Conservation (phyloP, 2,329 filamentous ascomycete genomes). For the Colletotrichum endophyticum region DNA sequence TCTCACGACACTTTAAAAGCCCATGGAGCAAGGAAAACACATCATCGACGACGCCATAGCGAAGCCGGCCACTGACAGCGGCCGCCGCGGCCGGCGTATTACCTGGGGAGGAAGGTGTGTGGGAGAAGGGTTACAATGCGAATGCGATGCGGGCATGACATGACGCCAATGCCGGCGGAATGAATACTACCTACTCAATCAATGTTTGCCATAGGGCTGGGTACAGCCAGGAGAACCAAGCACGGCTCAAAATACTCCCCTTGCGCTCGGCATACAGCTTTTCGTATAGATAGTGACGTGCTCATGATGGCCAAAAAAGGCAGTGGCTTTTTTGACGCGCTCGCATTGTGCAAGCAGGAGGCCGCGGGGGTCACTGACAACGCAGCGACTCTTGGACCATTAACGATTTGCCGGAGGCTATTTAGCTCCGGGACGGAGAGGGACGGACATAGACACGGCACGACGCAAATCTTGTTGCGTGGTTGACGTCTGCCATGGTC, state of each 20-base stretch:
- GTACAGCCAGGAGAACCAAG: neutral
- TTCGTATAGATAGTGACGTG: neutral
- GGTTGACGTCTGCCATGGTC: neutral
- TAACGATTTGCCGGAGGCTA: neutral
- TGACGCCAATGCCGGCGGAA: neutral
- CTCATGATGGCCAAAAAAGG: neutral
- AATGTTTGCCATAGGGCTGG: neutral
- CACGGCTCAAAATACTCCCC: neutral
- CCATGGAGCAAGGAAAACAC: neutral
- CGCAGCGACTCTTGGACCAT: neutral
- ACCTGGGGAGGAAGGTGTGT: neutral
- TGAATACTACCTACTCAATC: neutral
- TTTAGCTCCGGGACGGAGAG: neutral
- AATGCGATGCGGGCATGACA: neutral
- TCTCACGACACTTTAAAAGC: neutral
- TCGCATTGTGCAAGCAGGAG: neutral
- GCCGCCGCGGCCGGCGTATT: neutral
- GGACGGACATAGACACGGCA: neutral
- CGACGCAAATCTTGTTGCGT: neutral
- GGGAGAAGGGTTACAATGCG: neutral
- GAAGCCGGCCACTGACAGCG: neutral
- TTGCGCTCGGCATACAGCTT: neutral
- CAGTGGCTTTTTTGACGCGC: neutral
- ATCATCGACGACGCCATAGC: neutral
- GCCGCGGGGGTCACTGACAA: neutral